These are phyloP conservation scores for Halenospora varia DNA, from an alignment of 495 filamentous ascomycete genomes.

Conservation along the genomic window DNA sequence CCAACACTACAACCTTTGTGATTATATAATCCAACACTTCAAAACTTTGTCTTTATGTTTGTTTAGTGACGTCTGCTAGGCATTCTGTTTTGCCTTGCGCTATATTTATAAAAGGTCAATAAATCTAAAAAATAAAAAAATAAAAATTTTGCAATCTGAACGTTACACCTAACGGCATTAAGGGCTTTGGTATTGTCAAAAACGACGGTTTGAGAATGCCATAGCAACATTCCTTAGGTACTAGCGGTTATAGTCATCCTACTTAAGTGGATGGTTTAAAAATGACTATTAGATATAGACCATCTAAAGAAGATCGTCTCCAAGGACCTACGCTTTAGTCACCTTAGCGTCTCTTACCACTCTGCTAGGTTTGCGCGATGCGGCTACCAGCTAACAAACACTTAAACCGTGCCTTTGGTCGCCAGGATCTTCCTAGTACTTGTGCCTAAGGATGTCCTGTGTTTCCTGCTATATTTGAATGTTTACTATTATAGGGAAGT, in stretches of 20 bases:
- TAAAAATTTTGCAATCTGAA: not conserved
- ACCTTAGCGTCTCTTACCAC: not conserved
- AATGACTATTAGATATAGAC: too few relatives aligned
- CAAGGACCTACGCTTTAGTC: not conserved
- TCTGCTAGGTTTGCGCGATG: not conserved
- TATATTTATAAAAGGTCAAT: not conserved
- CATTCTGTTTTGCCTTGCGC: not conserved
- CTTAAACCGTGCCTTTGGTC: not conserved
- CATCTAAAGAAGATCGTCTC: not conserved
- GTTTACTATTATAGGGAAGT: not conserved
- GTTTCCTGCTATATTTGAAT: not conserved
- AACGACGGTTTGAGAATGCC: constrained; percentile 5
- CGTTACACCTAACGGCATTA: constrained; percentile 2
- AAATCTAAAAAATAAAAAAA: not conserved
- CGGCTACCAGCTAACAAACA: not conserved
- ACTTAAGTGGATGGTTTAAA: not conserved
- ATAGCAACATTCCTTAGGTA: not conserved
- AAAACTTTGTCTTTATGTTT: not conserved
- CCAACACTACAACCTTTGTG: too few relatives aligned
- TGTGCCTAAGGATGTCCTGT: not conserved
- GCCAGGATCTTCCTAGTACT: not conserved
- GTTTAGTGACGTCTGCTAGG: not conserved
- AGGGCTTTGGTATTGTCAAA: not conserved
- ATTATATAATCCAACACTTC: too few relatives aligned
- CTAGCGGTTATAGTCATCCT: not conserved